phyloP scores from a whole-genome alignment of 2,329 filamentous ascomycete genomes.

The Didymella pomorum region DNA sequence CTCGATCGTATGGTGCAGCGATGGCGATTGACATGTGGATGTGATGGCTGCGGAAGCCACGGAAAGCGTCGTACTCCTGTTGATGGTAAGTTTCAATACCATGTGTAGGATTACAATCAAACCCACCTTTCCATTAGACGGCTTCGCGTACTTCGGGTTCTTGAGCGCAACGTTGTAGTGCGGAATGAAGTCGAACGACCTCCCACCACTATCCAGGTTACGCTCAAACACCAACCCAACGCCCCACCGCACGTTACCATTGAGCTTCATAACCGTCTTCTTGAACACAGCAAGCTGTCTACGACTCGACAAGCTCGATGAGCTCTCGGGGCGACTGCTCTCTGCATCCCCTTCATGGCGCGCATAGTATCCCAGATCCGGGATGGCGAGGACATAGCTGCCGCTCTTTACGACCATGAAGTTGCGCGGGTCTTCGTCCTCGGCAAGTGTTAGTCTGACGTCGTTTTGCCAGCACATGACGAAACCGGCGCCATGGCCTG shows the following conservation, averaged over 20 bases:
- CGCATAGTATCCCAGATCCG: constrained; percentile 89
- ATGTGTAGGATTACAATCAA: background rate
- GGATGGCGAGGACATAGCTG: constrained; percentile 92
- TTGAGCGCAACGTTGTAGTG: constrained; percentile 92
- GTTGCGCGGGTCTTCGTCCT: constrained; percentile 84
- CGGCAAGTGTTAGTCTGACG: constrained; percentile 85
- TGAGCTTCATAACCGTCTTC: constrained; percentile 98
- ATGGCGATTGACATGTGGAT: constrained; percentile 96
- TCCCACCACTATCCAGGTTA: constrained; percentile 72
- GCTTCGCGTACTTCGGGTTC: constrained; percentile 76
- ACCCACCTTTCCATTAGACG: constrained; percentile 56
- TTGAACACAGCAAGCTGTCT: constrained; percentile 87
- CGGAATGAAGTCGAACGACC: constrained; percentile 87
- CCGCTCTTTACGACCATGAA: constrained; percentile 97
- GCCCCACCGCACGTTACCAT: constrained; percentile 92
- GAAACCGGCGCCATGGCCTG: constrained; percentile 90
- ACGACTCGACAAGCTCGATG: constrained; percentile 68
- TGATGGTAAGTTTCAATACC: constrained; percentile 28
- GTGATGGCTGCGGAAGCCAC: constrained; percentile 94
- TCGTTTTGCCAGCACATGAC: constrained; percentile 99
- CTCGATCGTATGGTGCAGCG: constrained; percentile 82
- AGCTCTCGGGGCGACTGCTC: constrained; percentile 58
- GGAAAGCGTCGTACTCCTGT: constrained; percentile 84
- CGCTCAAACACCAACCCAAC: constrained; percentile 92
- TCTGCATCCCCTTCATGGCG: constrained; percentile 66